Conservation (phyloP, 148 eudicot genomes). For the Vaccinium corymbosum region DNA sequence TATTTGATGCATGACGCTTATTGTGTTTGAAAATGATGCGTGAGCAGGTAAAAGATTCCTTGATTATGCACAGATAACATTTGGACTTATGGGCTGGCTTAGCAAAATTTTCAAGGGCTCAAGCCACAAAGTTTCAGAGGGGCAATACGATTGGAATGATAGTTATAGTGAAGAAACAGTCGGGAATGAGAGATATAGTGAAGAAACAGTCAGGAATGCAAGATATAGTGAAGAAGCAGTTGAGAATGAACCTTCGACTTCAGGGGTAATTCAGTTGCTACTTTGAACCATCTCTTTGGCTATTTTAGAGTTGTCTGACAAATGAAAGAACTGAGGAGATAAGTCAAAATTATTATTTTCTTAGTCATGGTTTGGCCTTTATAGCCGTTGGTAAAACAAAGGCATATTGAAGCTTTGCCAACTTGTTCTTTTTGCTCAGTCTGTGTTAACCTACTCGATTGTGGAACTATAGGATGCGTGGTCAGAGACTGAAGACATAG, state of each 20-base stretch:
- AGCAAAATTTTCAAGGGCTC: slow-evolving; percentile 79
- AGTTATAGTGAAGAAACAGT: slow-evolving; percentile 38
- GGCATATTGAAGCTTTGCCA: background rate
- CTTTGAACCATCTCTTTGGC: background rate
- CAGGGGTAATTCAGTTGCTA: slow-evolving; percentile 40
- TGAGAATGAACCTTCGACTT: slow-evolving; percentile 55
- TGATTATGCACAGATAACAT: slow-evolving; percentile 31
- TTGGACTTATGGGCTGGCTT: slow-evolving; percentile 66
- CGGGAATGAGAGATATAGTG: slow-evolving; percentile 39
- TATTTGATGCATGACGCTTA: background rate
- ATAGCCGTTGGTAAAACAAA: background rate
- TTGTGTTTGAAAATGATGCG: slow-evolving; percentile 3
- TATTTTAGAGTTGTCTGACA: background rate
- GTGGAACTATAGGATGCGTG: slow-evolving; percentile 32
- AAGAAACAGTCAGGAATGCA: slow-evolving; percentile 29
- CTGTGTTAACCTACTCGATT: slow-evolving; percentile 7
- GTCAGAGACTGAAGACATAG: slow-evolving; percentile 60
- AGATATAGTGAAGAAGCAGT: slow-evolving; percentile 35
- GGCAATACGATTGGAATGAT: slow-evolving; percentile 38
- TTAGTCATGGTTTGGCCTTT: background rate
- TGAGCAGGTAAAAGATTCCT: slow-evolving; percentile 28
- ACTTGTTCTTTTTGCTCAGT: slow-evolving; percentile 8
- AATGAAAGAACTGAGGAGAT: background rate
- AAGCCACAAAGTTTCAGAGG: slow-evolving; percentile 51
- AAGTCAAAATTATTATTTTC: slow-evolving; percentile 1